These are phyloP conservation scores for Trichoderma afroharzianum DNA, from an alignment of 2,329 filamentous ascomycete species.

Conservation along the genomic window DNA sequence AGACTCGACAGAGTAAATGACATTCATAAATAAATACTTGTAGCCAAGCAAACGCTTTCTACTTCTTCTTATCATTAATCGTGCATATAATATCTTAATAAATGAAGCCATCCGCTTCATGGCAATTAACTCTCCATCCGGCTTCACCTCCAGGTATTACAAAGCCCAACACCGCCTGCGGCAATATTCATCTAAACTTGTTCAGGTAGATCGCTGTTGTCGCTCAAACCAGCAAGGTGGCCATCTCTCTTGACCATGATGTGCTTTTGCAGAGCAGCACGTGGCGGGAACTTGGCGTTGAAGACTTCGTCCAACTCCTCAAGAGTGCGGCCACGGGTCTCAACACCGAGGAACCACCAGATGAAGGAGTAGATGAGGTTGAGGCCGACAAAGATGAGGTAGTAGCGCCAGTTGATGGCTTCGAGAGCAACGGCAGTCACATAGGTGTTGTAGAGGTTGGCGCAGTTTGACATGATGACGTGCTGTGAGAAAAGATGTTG, in stretches of 20 bases:
- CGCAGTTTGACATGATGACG: slow-evolving; percentile 30
- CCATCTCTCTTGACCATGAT: slow-evolving; percentile 27
- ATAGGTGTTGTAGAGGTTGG: slow-evolving; percentile 33
- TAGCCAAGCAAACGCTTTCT: background rate
- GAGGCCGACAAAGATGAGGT: slow-evolving; percentile 32
- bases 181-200: background rate
- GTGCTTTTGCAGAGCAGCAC: slow-evolving; percentile 35
- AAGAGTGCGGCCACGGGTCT: slow-evolving; percentile 34
- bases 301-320: slow-evolving; percentile 45
- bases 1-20: background rate
- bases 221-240: slow-evolving; percentile 20
- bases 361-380: slow-evolving; percentile 28
- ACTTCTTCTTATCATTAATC: background rate
- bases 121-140: background rate
- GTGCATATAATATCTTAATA: background rate
- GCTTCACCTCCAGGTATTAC: background rate
- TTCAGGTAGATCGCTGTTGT: background rate
- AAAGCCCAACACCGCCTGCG: background rate
- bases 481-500: slow-evolving; percentile 15
- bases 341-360: slow-evolving; percentile 31
- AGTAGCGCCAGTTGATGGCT: slow-evolving; percentile 30
- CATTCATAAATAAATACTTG: background rate
- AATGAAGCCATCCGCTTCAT: background rate
- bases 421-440: slow-evolving; percentile 31
- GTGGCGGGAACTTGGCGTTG: slow-evolving; percentile 34